Base-by-base conservation (phyloP, 306 rosid genomes). In the Sicyos baderoa region DNA sequence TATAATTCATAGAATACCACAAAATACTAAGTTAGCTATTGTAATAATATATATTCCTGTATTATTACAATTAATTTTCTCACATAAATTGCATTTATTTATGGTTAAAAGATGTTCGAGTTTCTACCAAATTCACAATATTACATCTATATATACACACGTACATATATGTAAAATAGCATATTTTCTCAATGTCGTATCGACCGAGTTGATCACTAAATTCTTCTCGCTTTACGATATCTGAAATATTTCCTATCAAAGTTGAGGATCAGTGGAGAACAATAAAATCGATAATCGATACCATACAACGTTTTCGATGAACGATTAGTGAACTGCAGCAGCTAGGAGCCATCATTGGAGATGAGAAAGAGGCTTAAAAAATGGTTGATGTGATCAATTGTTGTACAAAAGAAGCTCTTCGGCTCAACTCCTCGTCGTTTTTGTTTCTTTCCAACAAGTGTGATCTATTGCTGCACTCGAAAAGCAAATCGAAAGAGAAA, bases 381-480 rank as follows among this genome's bases (percentile, higher is more conserved):
- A 94, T 84, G 73, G 89, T 90, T 53, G 99, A 94, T 55, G 68
- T 59, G 15, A 84, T 63, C 84, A 94, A 65, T 67, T 81, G 76
- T 67, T 86, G 96, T 80, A 79, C 91, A 48, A 90, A 94, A 45
- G 77, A 72, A 13, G 90, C 95, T 76, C 79, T 86, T 74, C 76
- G 73, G 79, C 72, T 79, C 73, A 49, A 82, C 88, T 88, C 96
- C 79, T 76, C 84, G 25, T 54, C 76, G 74, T 90, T 86, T 82
- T 76, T 81, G 65, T 73, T 83, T 54, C 49, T 81, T 32, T 53
- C 71, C 42, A 74, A 71, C 44, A 18, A 50, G 47, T 65, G 77
- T 27, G 80, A 60, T 62, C 40, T 65, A 8, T 63, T 19, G 27
- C 97, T 93, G 84, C 90, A 54, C 57, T 53, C 13, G 47, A 49